Percentiles rank a stretch among this genome's conserved stretches.
Conservation (phyloP, 208 protist genomes). For the Crithidia sp. region DNA sequence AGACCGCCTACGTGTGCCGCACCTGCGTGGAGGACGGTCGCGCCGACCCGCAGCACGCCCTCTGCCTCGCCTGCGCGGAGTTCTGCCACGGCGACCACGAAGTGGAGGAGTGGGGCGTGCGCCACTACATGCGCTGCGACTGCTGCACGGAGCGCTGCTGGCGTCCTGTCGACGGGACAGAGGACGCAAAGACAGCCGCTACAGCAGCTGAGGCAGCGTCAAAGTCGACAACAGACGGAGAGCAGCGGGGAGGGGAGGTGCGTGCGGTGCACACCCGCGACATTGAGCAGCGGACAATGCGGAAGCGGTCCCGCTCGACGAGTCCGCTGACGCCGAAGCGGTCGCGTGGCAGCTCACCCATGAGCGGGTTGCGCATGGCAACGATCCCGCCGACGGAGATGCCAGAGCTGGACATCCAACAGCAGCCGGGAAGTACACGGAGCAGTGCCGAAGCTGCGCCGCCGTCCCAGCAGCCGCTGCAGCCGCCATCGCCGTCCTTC, state of each 20-base stretch:
- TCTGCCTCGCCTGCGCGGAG: slow-evolving; percentile 84
- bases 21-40: slow-evolving; percentile 70
- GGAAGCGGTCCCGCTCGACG: slow-evolving; percentile 57
- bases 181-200: background rate
- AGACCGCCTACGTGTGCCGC: slow-evolving; percentile 83
- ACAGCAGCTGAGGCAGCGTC: background rate
- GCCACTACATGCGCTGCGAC: slow-evolving; percentile 88
- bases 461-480: background rate
- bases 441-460: background rate
- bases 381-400: slow-evolving; percentile 33
- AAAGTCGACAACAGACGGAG: background rate
- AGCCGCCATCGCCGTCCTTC: background rate
- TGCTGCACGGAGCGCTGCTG: slow-evolving; percentile 86
- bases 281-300: slow-evolving; percentile 28
- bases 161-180: slow-evolving; percentile 17
- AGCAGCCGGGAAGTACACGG: background rate
- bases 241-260: slow-evolving; percentile 8
- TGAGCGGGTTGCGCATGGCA: slow-evolving; percentile 41
- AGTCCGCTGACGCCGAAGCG: slow-evolving; percentile 53
- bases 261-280: slow-evolving; percentile 11
- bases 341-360: slow-evolving; percentile 39
- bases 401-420: slow-evolving; percentile 36
- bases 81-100: slow-evolving; percentile 83
- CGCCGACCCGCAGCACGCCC: slow-evolving; percentile 61
- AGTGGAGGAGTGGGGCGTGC: slow-evolving; percentile 86